Evolutionary conservation across 257 asterid genomes (phyloP), one percentile per base, ranked within the genome.

Genomic region (Haberlea rhodopensis): DNA sequence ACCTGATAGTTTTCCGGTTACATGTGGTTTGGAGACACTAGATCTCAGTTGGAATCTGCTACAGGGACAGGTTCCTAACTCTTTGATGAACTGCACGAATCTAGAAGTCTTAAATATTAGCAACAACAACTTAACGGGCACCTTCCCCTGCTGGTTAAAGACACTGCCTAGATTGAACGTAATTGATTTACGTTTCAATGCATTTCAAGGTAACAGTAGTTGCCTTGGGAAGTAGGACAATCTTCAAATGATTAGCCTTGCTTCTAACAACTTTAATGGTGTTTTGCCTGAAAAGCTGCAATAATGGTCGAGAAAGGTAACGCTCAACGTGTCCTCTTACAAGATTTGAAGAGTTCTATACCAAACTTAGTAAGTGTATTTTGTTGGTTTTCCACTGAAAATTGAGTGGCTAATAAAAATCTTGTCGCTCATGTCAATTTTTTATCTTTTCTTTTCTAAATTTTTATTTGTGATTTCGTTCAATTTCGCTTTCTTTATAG

Each of bases 101-200:
- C 21, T 81, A 7, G 63, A 82, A 74, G 81, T 84, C 13, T 54
- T 84, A 25, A 77, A 85, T 45, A 71, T 85, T 3, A 81, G 84
- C 25, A 57, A 45, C 59, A 87, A 84, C 64, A 61, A 5, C 18
- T 20, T 85, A 1, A 60, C 62, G 18, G 91, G 73, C 53, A 52
- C 16, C 1, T 75, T 82, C 40, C 95, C 95, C 0, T 82, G 83
- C 65, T 74, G 69, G 75, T 63, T 75, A 46, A 57, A 53, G 53
- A 67, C 34, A 62, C 54, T 73, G 62, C 57, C 79, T 3, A 68
- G 5, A 13, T 66, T 79, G 16, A 70, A 65, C 0, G 76, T 79
- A 19, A 58, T 79, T 7, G 72, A 34, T 24, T 24, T 82, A 9
- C 71, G 78, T 32, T 57, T 19, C 75, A 84, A 84, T 34, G 69